Evolutionary conservation across 768 basidiomycete species (phyloP).

Genomic region (Steccherinum ochraceum): DNA sequence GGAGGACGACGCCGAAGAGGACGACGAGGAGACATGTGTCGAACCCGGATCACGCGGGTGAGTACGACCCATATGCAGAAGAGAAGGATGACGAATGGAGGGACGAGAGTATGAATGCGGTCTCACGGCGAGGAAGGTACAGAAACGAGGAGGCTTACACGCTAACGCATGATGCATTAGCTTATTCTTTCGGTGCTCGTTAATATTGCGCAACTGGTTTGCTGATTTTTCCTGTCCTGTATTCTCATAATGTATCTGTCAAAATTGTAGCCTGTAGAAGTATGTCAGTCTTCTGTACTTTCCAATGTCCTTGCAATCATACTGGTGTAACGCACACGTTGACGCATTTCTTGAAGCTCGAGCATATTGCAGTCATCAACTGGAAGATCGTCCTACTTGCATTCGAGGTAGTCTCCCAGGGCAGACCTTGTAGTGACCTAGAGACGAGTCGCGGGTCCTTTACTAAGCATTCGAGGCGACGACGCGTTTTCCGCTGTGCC

Average conservation of each 20-base stretch:
- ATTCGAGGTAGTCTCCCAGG: too few species aligned
- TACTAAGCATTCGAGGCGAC: too few species aligned
- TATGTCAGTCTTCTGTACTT: too few species aligned
- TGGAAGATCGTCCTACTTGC: too few species aligned
- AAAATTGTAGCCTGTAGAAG: background rate
- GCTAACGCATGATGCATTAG: constrained; percentile 11
- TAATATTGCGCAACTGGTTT: background rate
- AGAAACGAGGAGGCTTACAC: constrained; percentile 9
- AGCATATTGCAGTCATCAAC: too few species aligned
- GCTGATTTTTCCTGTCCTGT: background rate
- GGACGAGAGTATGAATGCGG: background rate
- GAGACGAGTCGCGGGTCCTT: too few species aligned
- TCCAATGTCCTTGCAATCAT: too few species aligned
- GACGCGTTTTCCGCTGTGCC: too few species aligned
- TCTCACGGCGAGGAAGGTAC: background rate
- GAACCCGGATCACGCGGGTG: background rate
- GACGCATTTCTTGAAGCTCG: too few species aligned
- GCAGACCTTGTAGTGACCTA: too few species aligned
- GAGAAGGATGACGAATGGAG: background rate
- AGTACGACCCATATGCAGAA: background rate
- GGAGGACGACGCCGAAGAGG: background rate
- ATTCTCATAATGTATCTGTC: background rate
- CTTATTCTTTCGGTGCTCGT: constrained; percentile 9
- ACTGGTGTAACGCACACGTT: too few species aligned
- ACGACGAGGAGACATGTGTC: background rate